These are phyloP conservation scores for Aspergillus hancockii DNA, from an alignment of 495 filamentous ascomycete species.

Conservation along the genomic window DNA sequence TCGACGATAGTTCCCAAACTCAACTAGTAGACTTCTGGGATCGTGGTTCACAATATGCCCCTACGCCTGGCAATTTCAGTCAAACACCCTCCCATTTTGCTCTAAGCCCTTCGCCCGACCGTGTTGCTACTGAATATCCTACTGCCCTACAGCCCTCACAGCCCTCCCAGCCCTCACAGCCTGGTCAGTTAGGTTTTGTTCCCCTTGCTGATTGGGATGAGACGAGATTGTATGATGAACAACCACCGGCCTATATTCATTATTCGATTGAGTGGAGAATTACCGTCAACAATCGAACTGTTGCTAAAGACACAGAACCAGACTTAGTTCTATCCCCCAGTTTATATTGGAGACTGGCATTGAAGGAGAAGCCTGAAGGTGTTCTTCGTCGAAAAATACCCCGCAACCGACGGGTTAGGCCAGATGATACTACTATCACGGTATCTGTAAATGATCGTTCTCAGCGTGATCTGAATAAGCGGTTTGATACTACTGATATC, in stretches of 20 bases:
- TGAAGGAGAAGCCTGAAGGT: conserved; percentile 7
- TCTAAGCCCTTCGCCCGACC: background rate
- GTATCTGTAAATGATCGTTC: conserved; percentile 25
- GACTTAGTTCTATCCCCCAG: conserved; percentile 26
- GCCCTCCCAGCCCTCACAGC: too few species aligned
- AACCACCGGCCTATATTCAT: conserved; percentile 32
- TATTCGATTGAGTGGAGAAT: conserved; percentile 28
- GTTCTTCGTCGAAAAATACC: conserved; percentile 18
- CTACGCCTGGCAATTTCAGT: background rate
- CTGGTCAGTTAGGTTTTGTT: background rate
- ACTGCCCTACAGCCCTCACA: background rate
- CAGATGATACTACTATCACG: conserved; percentile 23
- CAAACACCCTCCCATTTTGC: background rate
- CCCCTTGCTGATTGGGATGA: conserved; percentile 2
- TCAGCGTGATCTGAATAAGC: conserved; percentile 26
- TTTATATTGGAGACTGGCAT: conserved; percentile 20
- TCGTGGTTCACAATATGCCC: background rate
- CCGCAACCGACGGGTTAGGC: conserved; percentile 15
- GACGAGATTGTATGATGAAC: conserved; percentile 37
- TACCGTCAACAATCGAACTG: conserved; percentile 31
- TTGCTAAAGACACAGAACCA: conserved; percentile 35
- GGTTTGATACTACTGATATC: conserved; percentile 22
- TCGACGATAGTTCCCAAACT: background rate
- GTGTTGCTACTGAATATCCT: background rate
- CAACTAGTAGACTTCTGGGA: background rate